phyloP scores from a whole-genome alignment of 495 filamentous ascomycete genomes.

The Penicillium salamii region DNA sequence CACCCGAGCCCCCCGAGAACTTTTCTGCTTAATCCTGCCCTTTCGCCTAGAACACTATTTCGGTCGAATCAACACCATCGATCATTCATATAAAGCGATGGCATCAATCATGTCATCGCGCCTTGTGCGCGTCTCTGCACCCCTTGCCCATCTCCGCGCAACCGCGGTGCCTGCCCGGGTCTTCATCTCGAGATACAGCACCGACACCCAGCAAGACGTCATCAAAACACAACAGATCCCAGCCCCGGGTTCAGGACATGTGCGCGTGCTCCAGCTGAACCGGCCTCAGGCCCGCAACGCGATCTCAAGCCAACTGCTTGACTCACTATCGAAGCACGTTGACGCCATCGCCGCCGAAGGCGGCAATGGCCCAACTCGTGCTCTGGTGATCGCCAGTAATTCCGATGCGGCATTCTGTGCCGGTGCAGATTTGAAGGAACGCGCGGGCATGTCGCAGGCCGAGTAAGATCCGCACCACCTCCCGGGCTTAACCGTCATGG shows the following conservation, averaged over 20 bases:
- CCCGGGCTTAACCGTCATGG: not conserved
- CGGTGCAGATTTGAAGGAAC: conserved; percentile 91
- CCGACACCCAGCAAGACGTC: conserved; percentile 42
- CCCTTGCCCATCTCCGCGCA: conserved; percentile 17
- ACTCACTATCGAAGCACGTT: conserved; percentile 66
- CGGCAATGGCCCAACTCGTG: conserved; percentile 63
- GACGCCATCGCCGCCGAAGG: conserved; percentile 65
- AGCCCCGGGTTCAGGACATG: conserved; percentile 77
- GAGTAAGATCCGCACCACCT: conserved; percentile 48
- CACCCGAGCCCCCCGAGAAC: conserved; percentile 18
- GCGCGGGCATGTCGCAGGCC: conserved; percentile 65
- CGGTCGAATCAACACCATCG: not conserved
- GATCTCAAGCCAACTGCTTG: conserved; percentile 74
- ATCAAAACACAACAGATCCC: conserved; percentile 70
- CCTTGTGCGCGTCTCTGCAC: conserved; percentile 23
- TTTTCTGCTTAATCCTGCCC: conserved; percentile 1
- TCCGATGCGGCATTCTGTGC: conserved; percentile 85
- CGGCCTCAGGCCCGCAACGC: conserved; percentile 83
- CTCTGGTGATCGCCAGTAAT: conserved; percentile 74
- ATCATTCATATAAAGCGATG: conserved; percentile 10
- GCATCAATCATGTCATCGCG: conserved; percentile 32
- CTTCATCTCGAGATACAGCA: conserved; percentile 37
- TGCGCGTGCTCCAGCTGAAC: conserved; percentile 84
- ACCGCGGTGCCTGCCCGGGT: conserved; percentile 24
- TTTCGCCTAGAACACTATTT: not conserved